Conservation (phyloP, 805 yeast genomes). For the Jamesozyma spencerorum region DNA sequence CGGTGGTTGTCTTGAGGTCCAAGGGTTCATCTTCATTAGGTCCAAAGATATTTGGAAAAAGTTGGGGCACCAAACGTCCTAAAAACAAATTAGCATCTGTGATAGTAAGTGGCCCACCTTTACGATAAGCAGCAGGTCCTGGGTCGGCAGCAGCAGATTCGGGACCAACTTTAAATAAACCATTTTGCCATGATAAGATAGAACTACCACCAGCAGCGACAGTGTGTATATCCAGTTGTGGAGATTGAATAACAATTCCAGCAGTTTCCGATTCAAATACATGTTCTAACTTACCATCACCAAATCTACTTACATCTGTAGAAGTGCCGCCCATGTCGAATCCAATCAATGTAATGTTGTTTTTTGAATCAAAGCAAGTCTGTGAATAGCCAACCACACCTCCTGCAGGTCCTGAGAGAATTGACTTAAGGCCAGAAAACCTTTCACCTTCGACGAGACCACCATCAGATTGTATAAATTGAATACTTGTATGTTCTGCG, state of each 20-base stretch:
- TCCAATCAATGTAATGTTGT: constrained; percentile 58
- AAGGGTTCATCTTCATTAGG: constrained; percentile 66
- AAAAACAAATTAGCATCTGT: constrained; percentile 75
- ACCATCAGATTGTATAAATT: constrained; percentile 96
- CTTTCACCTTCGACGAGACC: constrained; percentile 78
- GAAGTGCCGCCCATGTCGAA: constrained; percentile 92
- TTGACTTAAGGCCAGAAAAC: constrained; percentile 82
- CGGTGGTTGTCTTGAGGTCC: constrained; percentile 44
- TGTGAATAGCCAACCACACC: constrained; percentile 91
- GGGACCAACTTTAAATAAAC: constrained; percentile 75
- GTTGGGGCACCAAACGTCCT: constrained; percentile 64
- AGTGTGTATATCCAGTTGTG: constrained; percentile 72
- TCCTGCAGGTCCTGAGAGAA: constrained; percentile 94
- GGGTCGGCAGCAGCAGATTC: constrained; percentile 84
- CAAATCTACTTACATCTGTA: constrained; percentile 72
- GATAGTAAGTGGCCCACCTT: constrained; percentile 74
- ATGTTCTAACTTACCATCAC: constrained; percentile 61
- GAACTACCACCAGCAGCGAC: constrained; percentile 87
- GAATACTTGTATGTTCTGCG: constrained; percentile 41
- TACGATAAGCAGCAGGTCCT: constrained; percentile 81
- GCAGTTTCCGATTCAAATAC: constrained; percentile 80
- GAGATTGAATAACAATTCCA: constrained; percentile 74
- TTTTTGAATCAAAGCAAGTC: constrained; percentile 58
- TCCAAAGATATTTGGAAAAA: constrained; percentile 76
- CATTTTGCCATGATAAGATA: constrained; percentile 55